A percentile compares a stretch with the other conserved stretches of the same genome.
Evolutionary conservation across 2,329 filamentous ascomycete species (phyloP).

Genomic region (Fusarium bactridioides): DNA sequence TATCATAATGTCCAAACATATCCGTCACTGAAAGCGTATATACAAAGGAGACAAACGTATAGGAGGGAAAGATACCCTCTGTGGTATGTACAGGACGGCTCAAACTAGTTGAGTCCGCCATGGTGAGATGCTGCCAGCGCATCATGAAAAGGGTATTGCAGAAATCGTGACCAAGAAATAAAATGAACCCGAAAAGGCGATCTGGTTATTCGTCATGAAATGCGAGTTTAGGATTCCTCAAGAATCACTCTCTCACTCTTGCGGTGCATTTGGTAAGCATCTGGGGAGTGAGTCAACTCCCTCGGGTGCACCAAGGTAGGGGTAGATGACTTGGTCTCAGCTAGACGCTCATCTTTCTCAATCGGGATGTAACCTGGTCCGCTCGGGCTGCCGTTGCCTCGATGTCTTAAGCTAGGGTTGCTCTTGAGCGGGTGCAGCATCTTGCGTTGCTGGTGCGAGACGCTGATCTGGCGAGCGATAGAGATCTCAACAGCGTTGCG

Average conservation of each 20-base stretch:
- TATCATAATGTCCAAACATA: constrained; percentile 30
- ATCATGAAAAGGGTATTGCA: constrained; percentile 13
- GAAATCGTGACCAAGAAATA: background rate
- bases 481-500: constrained; percentile 69
- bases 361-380: constrained; percentile 31
- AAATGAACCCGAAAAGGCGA: background rate
- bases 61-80: constrained; percentile 14
- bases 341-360: constrained; percentile 43
- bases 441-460: constrained; percentile 68
- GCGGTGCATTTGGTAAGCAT: constrained; percentile 58
- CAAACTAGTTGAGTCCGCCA: constrained; percentile 31
- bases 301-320: constrained; percentile 55
- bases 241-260: constrained; percentile 58
- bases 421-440: constrained; percentile 64
- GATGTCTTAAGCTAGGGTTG: constrained; percentile 37
- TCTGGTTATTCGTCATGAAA: background rate
- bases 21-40: constrained; percentile 25
- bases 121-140: constrained; percentile 23
- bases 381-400: constrained; percentile 25
- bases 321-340: constrained; percentile 52
- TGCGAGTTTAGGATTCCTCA: constrained; percentile 47
- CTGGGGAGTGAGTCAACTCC: constrained; percentile 41
- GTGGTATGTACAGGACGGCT: constrained; percentile 5
- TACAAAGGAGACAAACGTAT: constrained; percentile 28
- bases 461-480: constrained; percentile 73